Conservation (phyloP, 441 rosid species). For the Dalechampia spathulata region DNA sequence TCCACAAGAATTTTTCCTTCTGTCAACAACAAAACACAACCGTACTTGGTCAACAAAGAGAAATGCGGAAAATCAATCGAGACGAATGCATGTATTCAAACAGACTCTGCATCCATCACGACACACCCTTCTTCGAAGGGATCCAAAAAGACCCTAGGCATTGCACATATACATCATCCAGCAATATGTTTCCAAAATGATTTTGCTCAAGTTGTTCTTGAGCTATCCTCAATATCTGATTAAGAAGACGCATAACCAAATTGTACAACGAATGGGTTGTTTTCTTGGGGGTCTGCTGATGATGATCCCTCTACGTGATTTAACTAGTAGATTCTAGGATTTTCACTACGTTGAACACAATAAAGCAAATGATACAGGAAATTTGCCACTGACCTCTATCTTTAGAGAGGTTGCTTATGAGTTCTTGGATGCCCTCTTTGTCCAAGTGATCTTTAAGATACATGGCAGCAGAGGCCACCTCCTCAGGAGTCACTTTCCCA, state of each 20-base stretch:
- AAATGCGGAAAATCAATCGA: too few species aligned
- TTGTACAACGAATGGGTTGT: neutral
- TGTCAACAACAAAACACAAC: constrained; percentile 22
- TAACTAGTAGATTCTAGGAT: too few species aligned
- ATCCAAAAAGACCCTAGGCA: too few species aligned
- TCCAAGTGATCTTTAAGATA: constrained; percentile 70
- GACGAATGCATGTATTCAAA: too few species aligned
- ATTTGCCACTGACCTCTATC: constrained; percentile 50
- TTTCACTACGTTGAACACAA: too few species aligned
- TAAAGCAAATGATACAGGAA: neutral
- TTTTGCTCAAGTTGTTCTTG: neutral
- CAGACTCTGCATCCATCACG: too few species aligned
- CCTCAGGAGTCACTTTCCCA: constrained; percentile 89
- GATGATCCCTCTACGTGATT: neutral
- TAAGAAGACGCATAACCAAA: neutral
- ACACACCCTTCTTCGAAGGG: too few species aligned
- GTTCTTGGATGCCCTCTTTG: constrained; percentile 84
- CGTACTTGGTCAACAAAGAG: too few species aligned
- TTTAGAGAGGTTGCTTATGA: constrained; percentile 72
- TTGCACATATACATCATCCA: too few species aligned
- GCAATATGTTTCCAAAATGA: neutral
- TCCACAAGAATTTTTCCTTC: constrained; percentile 92
- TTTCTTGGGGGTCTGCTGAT: neutral
- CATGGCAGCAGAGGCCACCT: constrained; percentile 78
- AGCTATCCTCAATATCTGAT: neutral